Base-by-base conservation (phyloP, 2,329 filamentous ascomycete species). In the Biscogniauxia mediterranea region DNA sequence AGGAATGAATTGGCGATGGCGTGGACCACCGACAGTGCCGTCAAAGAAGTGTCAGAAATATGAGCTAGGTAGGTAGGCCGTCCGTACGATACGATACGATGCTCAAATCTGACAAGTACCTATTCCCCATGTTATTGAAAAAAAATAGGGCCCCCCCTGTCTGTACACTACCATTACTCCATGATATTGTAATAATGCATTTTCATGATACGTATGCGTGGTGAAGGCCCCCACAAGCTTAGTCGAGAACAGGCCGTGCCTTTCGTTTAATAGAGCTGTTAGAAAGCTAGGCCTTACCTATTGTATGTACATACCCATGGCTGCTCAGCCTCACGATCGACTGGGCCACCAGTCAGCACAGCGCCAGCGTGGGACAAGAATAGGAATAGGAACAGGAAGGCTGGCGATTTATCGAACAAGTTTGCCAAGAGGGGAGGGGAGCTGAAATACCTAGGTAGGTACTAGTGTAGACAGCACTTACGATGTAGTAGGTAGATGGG, bases 221-320 rank as follows among this genome's bases (percentile, higher is more conserved):
- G 38, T 46, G 38, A 46, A 46, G 15, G 38, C 38, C 38, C 38
- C 38, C 38, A 46, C 38, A 46, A n/a, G 15, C 38, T n/a, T 46
- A 46, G 38, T n/a, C 38, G 28, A 32, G 28, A 46, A n/a, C 7
- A 46, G 38, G 38, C 38, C 38, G 38, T 46, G 38, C 38, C 38
- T 32, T 49, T 42, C 19, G 58, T 59, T 59, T 52, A 54, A 55
- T 55, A 23, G 50, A 21, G 54, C 56, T 61, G 56, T 42, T 61
- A 54, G 50, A 54, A 54, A 28, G 55, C 32, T 58, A 42, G 46
- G 50, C 13, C 49, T 57, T 52, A 55, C 28, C 42, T 63, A n/a
- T 26, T 61, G 50, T 46, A 25, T 20, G 52, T 23, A 53, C 11
- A 9, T 26, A 53, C 53, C 38, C 60, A 57, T 61, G 57, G 38